Evolutionary conservation across 352 stramenopile species (phyloP), one percentile per base, ranked within the genome.

Genomic region (Globisporangium mamillatum): DNA sequence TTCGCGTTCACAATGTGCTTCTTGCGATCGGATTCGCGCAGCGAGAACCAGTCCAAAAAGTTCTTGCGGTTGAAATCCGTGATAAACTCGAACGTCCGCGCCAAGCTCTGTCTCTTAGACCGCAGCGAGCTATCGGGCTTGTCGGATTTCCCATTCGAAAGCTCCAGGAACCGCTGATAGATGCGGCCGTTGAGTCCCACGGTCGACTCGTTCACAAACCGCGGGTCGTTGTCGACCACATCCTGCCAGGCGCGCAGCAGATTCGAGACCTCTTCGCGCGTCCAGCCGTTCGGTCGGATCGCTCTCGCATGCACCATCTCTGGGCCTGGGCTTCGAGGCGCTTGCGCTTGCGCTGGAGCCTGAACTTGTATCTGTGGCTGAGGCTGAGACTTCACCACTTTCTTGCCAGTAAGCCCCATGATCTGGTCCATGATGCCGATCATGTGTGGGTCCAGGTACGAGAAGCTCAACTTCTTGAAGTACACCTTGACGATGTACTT

Each of bases 381-480:
- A 7, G 34, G 3, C 2, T 16, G 5, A n/a, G 34, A 20, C 16
- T 41, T 57, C 25, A 38, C 44, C 14, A 32, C 27, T 10, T 38
- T 54, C 52, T 54, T 67, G 32, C 38, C 36, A 6, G 50, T 44
- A 7, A 44, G 34, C 22, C 46, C 32, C 50, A 69, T 46, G 18
- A 69, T 63, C n/a, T 27, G n/a, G 41, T 69, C 64, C 22, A 69
- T 36, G 24, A 48, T 36, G 4, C n/a, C 38, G 38, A 69, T 36
- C 36, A 69, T 62, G 8, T 53, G 44, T 2, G 29, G 41, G 44
- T 69, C 55, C n/a, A 69, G 41, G 32, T 69, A 57, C 55, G 64
- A 69, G 46, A 69, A 69, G 41, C 64, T 69, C 38, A 60, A 32
- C 64, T 69, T 69, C 55, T 64, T 63, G 41, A 52, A 69, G 64